These are phyloP conservation scores for Aspergillus sclerotiicarbonarius DNA, from an alignment of 495 filamentous ascomycete genomes.

Conservation along the genomic window DNA sequence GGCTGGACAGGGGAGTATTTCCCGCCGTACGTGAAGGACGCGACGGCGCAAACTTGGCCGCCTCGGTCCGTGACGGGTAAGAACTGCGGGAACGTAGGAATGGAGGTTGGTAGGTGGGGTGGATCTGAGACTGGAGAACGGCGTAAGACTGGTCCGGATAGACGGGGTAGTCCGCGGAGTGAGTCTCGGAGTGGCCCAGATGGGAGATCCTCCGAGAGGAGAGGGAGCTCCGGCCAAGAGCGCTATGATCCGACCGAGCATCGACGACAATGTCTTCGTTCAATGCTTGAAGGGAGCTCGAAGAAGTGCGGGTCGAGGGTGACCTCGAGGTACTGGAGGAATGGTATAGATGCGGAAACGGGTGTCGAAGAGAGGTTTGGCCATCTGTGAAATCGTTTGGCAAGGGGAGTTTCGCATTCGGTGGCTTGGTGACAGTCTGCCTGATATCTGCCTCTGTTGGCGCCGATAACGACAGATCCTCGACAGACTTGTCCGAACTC, in stretches of 20 bases:
- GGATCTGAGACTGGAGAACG: constrained; percentile 47
- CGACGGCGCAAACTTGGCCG: constrained; percentile 28
- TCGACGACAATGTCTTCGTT: constrained; percentile 46
- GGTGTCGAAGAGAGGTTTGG: constrained; percentile 37
- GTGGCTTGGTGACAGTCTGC: constrained; percentile 27
- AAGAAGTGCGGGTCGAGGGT: constrained; percentile 44
- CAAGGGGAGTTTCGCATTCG: constrained; percentile 26
- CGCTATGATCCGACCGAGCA: constrained; percentile 36
- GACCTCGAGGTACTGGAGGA: constrained; percentile 33
- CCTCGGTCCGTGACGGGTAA: constrained; percentile 39
- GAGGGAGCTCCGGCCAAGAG: constrained; percentile 23
- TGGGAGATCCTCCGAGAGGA: constrained; percentile 28
- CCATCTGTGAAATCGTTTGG: constrained; percentile 31
- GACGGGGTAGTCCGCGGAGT: constrained; percentile 41
- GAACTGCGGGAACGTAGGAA: constrained; percentile 41
- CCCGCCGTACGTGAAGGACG: constrained; percentile 49
- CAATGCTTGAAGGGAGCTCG: constrained; percentile 47
- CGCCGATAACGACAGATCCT: constrained; percentile 21
- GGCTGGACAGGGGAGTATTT: constrained; percentile 67
- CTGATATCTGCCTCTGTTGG: constrained; percentile 27
- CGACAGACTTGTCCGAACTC: constrained; percentile 23
- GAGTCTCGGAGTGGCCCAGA: constrained; percentile 26
- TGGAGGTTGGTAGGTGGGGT: constrained; percentile 44
- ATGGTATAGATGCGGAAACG: constrained; percentile 39
- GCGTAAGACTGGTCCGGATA: constrained; percentile 56